These are phyloP conservation scores for Chlamydomonas applanata DNA, from an alignment of 139 green algal species.

Conservation along the genomic window DNA sequence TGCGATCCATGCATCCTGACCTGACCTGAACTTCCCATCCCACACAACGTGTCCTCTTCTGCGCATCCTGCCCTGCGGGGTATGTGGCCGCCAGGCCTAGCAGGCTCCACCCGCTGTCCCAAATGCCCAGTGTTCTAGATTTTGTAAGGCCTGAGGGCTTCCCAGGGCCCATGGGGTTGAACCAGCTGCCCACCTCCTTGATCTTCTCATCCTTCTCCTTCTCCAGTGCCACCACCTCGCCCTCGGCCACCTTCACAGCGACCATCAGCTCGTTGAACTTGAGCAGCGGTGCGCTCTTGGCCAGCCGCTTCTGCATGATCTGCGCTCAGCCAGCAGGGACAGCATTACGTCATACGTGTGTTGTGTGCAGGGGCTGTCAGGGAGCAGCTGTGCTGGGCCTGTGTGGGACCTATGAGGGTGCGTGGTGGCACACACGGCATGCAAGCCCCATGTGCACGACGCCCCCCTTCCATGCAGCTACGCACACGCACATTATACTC, in stretches of 20 bases:
- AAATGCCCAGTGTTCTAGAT: too few species aligned
- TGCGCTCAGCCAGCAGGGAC: conserved; percentile 3
- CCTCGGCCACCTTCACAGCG: conserved; percentile 29
- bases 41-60: too few species aligned
- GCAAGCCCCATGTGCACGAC: not conserved
- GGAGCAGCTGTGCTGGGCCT: not conserved
- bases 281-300: conserved; percentile 23
- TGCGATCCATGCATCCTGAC: too few species aligned
- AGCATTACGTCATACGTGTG: not conserved
- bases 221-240: conserved; percentile 20
- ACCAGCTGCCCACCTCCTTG: conserved; percentile 1
- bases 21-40: too few species aligned
- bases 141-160: too few species aligned
- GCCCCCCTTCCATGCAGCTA: not conserved
- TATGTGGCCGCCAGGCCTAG: too few species aligned
- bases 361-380: not conserved
- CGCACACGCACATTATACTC: conserved; percentile 34
- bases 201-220: conserved; percentile 25
- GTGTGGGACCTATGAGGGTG: too few species aligned
- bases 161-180: too few species aligned
- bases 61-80: too few species aligned
- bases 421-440: not conserved
- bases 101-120: too few species aligned
- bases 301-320: conserved; percentile 35
- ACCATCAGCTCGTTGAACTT: conserved; percentile 37